These are phyloP conservation scores for Auricularia heimuer DNA, from an alignment of 768 basidiomycete genomes.

Conservation along the genomic window DNA sequence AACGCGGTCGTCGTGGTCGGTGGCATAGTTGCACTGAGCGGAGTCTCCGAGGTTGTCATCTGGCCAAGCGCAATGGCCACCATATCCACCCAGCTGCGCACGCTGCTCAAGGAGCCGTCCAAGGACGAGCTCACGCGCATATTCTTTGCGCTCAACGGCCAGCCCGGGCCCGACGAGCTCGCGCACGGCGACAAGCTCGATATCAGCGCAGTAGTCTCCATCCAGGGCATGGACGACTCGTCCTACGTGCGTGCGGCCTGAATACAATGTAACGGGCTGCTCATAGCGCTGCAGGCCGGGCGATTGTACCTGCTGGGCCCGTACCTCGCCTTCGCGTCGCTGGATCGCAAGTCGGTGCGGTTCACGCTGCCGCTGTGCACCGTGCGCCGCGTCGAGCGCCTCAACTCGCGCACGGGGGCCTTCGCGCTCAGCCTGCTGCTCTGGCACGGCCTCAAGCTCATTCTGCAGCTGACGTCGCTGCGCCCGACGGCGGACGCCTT, in stretches of 20 bases:
- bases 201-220: conserved; percentile 76
- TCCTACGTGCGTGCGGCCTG: conserved; percentile 53
- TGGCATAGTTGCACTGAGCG: neutral
- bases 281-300: conserved; percentile 54
- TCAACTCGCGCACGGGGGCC: conserved; percentile 88
- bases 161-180: conserved; percentile 27
- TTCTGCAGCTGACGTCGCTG: conserved; percentile 88
- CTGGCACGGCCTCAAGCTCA: conserved; percentile 90
- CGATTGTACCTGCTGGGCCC: conserved; percentile 83
- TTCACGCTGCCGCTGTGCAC: conserved; percentile 89
- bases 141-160: conserved; percentile 62
- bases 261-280: conserved; percentile 2
- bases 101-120: conserved; percentile 79
- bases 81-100: conserved; percentile 78
- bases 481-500: conserved; percentile 90
- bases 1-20: neutral
- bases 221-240: conserved; percentile 70
- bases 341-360: conserved; percentile 86
- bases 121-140: conserved; percentile 77
- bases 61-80: conserved; percentile 44
- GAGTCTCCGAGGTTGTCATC: neutral
- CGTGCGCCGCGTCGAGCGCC: conserved; percentile 84
- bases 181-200: conserved; percentile 53
- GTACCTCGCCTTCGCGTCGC: conserved; percentile 79
- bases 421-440: conserved; percentile 92